These are phyloP conservation scores for Hyaloscypha hepaticicola DNA, from an alignment of 495 filamentous ascomycete species.

Conservation along the genomic window DNA sequence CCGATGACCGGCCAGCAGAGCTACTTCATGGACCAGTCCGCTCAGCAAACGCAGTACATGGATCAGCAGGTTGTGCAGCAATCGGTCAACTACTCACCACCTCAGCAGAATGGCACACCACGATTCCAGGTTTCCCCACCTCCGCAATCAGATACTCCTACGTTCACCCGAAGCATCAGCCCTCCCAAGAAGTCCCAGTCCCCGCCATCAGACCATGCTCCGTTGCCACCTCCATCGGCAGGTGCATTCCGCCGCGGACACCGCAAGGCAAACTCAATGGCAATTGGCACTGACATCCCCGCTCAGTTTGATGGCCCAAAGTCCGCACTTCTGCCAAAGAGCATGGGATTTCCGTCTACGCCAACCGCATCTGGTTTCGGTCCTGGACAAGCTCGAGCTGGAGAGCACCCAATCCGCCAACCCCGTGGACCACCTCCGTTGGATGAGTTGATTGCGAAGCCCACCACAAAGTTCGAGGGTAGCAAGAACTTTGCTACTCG, in stretches of 20 bases:
- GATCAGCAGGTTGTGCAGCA: constrained; percentile 31
- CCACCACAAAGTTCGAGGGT: constrained; percentile 90
- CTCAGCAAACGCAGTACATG: constrained; percentile 44
- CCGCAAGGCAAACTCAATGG: constrained; percentile 84
- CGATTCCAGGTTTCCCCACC: constrained; percentile 81
- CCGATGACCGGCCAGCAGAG: constrained; percentile 77
- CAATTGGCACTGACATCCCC: constrained; percentile 54
- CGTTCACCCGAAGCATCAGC: constrained; percentile 57
- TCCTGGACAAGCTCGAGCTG: constrained; percentile 86
- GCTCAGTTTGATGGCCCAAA: constrained; percentile 49
- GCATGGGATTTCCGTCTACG: constrained; percentile 69
- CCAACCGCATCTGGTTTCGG: constrained; percentile 84
- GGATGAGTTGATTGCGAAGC: constrained; percentile 87
- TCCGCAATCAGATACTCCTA: constrained; percentile 54
- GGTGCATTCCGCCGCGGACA: constrained; percentile 90
- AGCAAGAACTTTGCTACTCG: constrained; percentile 98
- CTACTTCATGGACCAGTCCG: constrained; percentile 58
- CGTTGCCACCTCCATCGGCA: constrained; percentile 75
- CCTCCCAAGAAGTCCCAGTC: constrained; percentile 68
- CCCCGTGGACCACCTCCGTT: constrained; percentile 89
- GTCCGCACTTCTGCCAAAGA: constrained; percentile 66
- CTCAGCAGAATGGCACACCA: constrained; percentile 46
- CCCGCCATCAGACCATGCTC: constrained; percentile 61
- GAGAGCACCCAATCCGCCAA: constrained; percentile 92
- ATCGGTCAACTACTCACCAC: constrained; percentile 30